Evolutionary conservation across 192 early-diverging fungal species (phyloP).

Genomic region (Coemansia sp.): DNA sequence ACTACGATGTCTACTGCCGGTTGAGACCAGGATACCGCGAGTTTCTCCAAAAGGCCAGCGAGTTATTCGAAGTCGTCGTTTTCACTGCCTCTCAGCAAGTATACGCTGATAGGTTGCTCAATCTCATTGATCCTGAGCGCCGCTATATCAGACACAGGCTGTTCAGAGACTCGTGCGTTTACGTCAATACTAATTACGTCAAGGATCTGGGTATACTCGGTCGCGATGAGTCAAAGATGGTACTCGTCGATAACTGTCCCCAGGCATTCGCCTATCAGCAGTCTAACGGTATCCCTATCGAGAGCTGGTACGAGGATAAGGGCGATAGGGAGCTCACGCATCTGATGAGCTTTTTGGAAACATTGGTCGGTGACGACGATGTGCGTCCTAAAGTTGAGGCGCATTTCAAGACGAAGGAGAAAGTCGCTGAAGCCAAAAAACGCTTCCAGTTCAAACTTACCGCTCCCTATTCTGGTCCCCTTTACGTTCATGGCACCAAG

Average conservation of each 20-base stretch:
- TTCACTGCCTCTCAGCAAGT: constrained; percentile 77
- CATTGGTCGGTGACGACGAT: constrained; percentile 63
- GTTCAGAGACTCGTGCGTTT: constrained; percentile 70
- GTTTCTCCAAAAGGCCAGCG: constrained; percentile 63
- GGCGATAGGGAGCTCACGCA: constrained; percentile 64
- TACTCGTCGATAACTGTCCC: constrained; percentile 74
- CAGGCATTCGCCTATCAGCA: constrained; percentile 78
- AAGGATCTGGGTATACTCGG: constrained; percentile 75
- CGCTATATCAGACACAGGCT: constrained; percentile 66
- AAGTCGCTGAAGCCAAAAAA: constrained; percentile 45
- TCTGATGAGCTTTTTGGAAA: constrained; percentile 65
- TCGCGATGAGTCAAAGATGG: constrained; percentile 63
- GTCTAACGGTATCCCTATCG: constrained; percentile 73
- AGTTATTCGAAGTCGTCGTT: constrained; percentile 70
- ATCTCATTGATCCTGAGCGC: constrained; percentile 66
- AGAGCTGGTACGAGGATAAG: constrained; percentile 74
- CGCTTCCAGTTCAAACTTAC: constrained; percentile 26
- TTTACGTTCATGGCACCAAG: constrained; percentile 19
- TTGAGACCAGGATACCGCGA: constrained; percentile 66
- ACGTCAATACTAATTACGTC: constrained; percentile 68
- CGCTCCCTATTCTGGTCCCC: constrained; percentile 19
- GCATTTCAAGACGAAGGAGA: constrained; percentile 57
- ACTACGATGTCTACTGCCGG: constrained; percentile 69
- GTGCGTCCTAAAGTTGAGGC: constrained; percentile 68
- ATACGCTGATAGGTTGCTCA: constrained; percentile 68